phyloP scores from a whole-genome alignment of 2,329 filamentous ascomycete genomes.

The Colletotrichum limetticola region DNA sequence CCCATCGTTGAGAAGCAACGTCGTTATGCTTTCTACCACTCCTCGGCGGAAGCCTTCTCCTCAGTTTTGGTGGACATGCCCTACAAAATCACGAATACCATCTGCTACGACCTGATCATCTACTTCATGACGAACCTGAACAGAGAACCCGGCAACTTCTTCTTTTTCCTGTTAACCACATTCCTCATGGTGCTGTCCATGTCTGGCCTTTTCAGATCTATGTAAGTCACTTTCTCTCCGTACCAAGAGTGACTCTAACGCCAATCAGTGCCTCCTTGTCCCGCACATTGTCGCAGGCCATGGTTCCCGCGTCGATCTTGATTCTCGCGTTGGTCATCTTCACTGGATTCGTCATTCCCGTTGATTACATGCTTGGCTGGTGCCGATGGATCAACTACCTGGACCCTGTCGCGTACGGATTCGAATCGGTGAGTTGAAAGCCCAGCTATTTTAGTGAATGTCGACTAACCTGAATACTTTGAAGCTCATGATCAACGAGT shows the following conservation, averaged over 20 bases:
- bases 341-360: conserved; percentile 61
- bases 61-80: conserved; percentile 33
- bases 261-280: conserved; percentile 52
- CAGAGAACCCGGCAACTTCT: conserved; percentile 63
- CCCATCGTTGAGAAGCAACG: conserved; percentile 43
- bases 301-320: conserved; percentile 62
- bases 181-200: conserved; percentile 53
- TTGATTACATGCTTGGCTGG: conserved; percentile 51
- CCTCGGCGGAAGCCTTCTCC: conserved; percentile 36
- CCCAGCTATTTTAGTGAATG: too few relatives aligned
- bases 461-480: neutral
- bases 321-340: conserved; percentile 66
- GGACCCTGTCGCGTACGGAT: conserved; percentile 66
- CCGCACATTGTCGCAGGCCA: conserved; percentile 62
- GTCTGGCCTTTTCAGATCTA: conserved; percentile 59
- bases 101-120: conserved; percentile 69
- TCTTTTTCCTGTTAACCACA: conserved; percentile 60
- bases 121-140: conserved; percentile 75
- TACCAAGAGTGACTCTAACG: neutral
- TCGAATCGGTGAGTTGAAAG: conserved; percentile 64
- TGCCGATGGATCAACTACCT: conserved; percentile 68
- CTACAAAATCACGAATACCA: conserved; percentile 55
- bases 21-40: conserved; percentile 47
- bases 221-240: conserved; percentile 38
- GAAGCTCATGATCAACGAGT: conserved; percentile 68